Evolutionary conservation across 2,329 filamentous ascomycete species (phyloP), one percentile per base, ranked within the genome.

Genomic region (Lachnellula suecica): DNA sequence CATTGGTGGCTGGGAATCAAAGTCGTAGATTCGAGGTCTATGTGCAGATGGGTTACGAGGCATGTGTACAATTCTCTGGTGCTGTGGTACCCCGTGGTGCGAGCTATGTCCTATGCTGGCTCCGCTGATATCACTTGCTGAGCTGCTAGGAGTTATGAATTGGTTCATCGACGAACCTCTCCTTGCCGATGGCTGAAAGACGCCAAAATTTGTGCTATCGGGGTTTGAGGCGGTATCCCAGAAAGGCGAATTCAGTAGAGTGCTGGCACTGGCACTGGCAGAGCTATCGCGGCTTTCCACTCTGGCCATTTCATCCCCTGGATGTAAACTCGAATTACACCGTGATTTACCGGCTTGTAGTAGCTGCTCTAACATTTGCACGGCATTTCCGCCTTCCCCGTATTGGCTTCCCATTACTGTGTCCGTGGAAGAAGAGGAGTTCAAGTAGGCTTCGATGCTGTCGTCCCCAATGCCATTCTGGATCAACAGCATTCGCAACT

Each of bases 401-500:
- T 54, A 58, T 22, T 54, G 53, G 2, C 47, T 45, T 4, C 20
- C 48, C 11, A 53, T 47, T 19, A 57, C 41, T 2, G 44, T 4
- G n/a, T 58, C 51, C 10, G 25, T 49, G 8, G 47, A 37, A 4
- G 59, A 17, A 15, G 44, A 53, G 3, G 53, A 46, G 15, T 61
- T 57, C 34, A 66, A 25, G 53, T 57, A 65, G 27, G 52, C 17
- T 34, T 68, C 64, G 34, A 88, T 77, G 40, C 80, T 78, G 7
- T 75, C 71, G 53, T 85, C 79, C 38, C 71, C 68, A 20, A 88
- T 71, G 3, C 86, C 85, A 59, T 80, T 73, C 40, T 76, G 70
- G 47, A 74, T 72, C 29, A 90, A 74, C 17, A 91, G 72, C 15
- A 71, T 71, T 20, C 85, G 76, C 51, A 91, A 73, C 48, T 79